Base-by-base conservation (phyloP, 1,284 basidiomycete genomes). In the Tremellales sp. region DNA sequence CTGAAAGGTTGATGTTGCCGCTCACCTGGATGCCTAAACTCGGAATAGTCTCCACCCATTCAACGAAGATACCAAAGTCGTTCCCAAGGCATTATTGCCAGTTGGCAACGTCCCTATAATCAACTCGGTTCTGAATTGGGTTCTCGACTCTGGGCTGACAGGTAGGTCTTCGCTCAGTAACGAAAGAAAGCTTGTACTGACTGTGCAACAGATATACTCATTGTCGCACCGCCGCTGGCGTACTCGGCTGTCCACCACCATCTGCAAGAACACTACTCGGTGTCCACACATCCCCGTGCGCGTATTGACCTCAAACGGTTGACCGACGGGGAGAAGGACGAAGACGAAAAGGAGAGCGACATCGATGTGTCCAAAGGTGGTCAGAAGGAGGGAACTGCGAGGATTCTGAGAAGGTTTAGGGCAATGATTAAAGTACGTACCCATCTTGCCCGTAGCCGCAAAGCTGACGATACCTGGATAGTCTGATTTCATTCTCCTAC, bases 51-150 rank as follows among this genome's bases (percentile, higher is more conserved):
- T 73, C 10, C 70, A 68, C 47, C 71, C 71, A 3, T 65, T 72
- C 50, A 73, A 67, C 47, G 57, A 71, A 43, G 59, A 66, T 22
- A 68, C 59, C 46, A 64, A 68, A 50, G 66, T 61, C 29, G 45
- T 68, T 13, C 66, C 71, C 29, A 95, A 95, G 68, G 86, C 89
- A 5, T 74, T 95, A 8, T 76, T 95, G 26, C 87, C 90, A 3
- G 80, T 95, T 31, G 89, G 82, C 24, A 93, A 94, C 63, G 85
- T 79, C 56, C 87, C 89, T 0, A 83, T 95, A 74, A 77, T 95
- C 53, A 87, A 91, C 65, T 86, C 87, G 60, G 79, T 82, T 6
- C 76, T 97, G 18, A 78, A 82, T 25, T 93, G 91, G 89, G 73
- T 95, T 22, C 87, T 94, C 58, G 81, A 86, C 37, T 83, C 88